Base-by-base conservation (phyloP, 139 green algal genomes). In the Chlorokybus atmophyticus region DNA sequence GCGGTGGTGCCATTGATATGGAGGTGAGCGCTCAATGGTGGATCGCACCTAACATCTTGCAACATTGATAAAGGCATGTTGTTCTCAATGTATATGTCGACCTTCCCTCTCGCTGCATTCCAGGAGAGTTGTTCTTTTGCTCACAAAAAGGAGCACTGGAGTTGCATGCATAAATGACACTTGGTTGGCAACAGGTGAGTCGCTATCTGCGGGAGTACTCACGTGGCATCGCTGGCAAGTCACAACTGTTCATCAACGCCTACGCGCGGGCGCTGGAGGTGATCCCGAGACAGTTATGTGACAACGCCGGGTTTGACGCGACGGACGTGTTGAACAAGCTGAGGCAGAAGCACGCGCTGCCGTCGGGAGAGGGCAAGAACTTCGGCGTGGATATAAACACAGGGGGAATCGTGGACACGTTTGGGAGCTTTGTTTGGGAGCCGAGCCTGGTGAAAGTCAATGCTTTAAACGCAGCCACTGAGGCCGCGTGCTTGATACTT, bases 271-370 rank as follows among this genome's bases (percentile, higher is more conserved):
- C 66, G 14, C 52, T 77, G 0, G 69, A 77, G 59, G 57, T 64
- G 24, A 94, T 95, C 61, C 88, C 88, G 0, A 76, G 90, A 19
- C 88, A 96, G 83, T 78, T 98, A 56, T 93, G 86, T 54, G 84
- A 94, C 75, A 98, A 98, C 69, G 79, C 85, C 24, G 91, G 91
- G 42, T 93, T 95, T 49, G 91, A 98, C 62, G 85, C 91, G 29
- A 98, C 91, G 2, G 90, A 97, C 59, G 81, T 97, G 57, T 76
- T 98, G 31, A 97, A 95, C 79, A 87, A 87, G 64, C 80, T 98
- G 52, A 74, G 91, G n/a, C 85, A 95, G 65, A 94, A 94, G 70
- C 91, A 98, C 71, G 82, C 83, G 1, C 50, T 68, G n/a, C 64
- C 62, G 17, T 14, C 35, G 59, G 63, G 60, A 17, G 64, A 74